Evolutionary conservation across 2,329 filamentous ascomycete species (phyloP), one percentile per base, ranked within the genome.

Genomic region (Claviceps paspali): DNA sequence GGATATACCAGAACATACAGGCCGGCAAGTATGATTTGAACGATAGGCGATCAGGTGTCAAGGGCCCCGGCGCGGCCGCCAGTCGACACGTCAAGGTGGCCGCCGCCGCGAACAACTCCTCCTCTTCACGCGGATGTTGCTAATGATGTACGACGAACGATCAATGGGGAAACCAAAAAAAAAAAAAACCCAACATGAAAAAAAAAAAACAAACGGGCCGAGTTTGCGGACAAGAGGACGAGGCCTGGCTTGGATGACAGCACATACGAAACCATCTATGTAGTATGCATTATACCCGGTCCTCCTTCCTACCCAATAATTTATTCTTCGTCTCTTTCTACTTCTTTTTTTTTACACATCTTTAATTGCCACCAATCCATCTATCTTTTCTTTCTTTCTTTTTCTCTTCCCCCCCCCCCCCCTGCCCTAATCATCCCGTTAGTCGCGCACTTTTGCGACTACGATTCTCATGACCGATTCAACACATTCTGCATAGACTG

Each of bases 1-100:
- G 87, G 57, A 96, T 98, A 64, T 93, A 92, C 55, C 78, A 88
- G 56, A 96, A 96, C 52, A 95, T 98, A 44, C 85, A 95, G 64
- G 84, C 84, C 2, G 91, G 91, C 9, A 84, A 77, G 55, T 96
- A 96, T 56, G 87, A 98, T 60, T 64, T 96, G 47, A 93, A 94
- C 54, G 88, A 96, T 58, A 72, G 88, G 52, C 73, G 87, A 53
- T 88, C 82, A 43, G 91, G 91, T 19, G 87, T 98, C 43, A 96
- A 95, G 60, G 78, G 79, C 38, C 59, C 78, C 46, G 59, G 70
- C 45, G 55, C 76, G 48, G 56, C 67, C 47, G 56, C 63, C 35
- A 56, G 51, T 40, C 52, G 58, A 44, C 59, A 66, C 41, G 61
- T 76, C 12, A 67, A 62, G 44, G 46, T 77, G 33, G 51, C 57